Evolutionary conservation across 768 basidiomycete species (phyloP), one percentile per base, ranked within the genome.

Genomic region (Asterophora lycoperdoides): DNA sequence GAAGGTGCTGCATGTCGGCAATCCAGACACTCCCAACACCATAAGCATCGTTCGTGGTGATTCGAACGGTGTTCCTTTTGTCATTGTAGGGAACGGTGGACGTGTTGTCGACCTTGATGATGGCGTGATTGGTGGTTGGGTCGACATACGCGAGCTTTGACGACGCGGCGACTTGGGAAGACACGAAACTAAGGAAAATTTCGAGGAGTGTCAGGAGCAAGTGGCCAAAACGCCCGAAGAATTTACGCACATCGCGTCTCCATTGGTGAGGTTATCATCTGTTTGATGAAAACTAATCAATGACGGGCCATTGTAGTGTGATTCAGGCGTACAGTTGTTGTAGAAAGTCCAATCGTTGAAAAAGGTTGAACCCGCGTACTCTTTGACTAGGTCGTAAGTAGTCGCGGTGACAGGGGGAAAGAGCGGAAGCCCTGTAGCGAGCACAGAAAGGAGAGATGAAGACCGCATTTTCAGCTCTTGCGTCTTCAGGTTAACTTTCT

Each of bases 51-150:
- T 75, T 73, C 14, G 75, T 73, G 5, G 79, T 63, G 41, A 89
- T 79, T n/a, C 84, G 75, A 8, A 89, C 78, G 0, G 80, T 77
- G 59, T 86, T 83, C 53, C 87, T 74, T 60, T 86, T 85, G 34
- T 81, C 53, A 53, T 77, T 75, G 54, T 57, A 72, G 1, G 56
- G 62, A 14, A 86, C 76, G 1, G 59, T 69, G 1, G 82, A 72
- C 23, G 75, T 78, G 60, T 89, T 88, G 67, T 89, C 88, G 10
- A 89, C 86, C 58, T 76, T 79, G 60, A 90, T 84, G 58, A 90
- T 79, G 1, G 86, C 87, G 52, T 84, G 84, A 11, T 81, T 83
- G 3, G 85, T 83, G 14, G 69, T 54, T 7, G 73, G 20, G 54
- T 89, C 83, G 36, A 86, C 75, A 57, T 75, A 86, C 1, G 83